Percentiles rank a stretch among this genome's conserved stretches.
These are phyloP conservation scores for Cutaneotrichosporon sp. DNA, from an alignment of 1,284 basidiomycete genomes.

Conservation along the genomic window DNA sequence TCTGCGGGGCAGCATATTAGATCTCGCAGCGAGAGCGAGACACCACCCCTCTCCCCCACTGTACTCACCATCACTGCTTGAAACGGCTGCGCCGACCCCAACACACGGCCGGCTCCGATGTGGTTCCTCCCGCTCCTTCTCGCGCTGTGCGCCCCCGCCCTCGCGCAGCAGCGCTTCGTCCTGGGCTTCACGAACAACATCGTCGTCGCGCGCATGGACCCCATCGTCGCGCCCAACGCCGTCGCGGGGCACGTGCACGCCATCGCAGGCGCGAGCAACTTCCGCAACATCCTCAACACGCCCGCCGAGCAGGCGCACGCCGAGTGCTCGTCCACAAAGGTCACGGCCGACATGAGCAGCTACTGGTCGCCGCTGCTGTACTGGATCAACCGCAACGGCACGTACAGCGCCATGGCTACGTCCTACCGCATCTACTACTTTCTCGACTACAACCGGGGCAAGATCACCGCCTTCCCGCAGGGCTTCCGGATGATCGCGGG, in stretches of 20 bases:
- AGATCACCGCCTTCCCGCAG: conserved; percentile 42
- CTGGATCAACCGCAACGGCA: conserved; percentile 43
- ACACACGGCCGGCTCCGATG: too few species aligned
- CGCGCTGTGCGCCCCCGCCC: too few species aligned
- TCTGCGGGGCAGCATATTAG: too few species aligned
- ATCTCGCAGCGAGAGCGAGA: too few species aligned
- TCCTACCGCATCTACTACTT: conserved; percentile 46
- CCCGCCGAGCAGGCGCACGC: conserved; percentile 29
- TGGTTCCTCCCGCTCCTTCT: too few species aligned
- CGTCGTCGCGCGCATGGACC: conserved; percentile 40
- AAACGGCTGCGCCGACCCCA: too few species aligned
- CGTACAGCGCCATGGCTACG: conserved; percentile 34
- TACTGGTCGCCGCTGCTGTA: conserved; percentile 57
- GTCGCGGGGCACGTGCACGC: conserved; percentile 51
- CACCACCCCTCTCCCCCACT: too few species aligned
- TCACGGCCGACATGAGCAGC: conserved; percentile 54
- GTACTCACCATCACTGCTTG: too few species aligned
- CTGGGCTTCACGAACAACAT: conserved; percentile 2
- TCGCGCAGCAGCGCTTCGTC: neutral
- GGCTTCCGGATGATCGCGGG: conserved; percentile 57
- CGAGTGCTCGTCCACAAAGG: conserved; percentile 35
- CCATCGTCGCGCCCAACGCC: conserved; percentile 48
- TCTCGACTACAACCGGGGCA: neutral
- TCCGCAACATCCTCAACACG: conserved; percentile 31
- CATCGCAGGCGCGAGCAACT: conserved; percentile 46